phyloP scores from a whole-genome alignment of 768 basidiomycete species.

The Termitomyces sp. region DNA sequence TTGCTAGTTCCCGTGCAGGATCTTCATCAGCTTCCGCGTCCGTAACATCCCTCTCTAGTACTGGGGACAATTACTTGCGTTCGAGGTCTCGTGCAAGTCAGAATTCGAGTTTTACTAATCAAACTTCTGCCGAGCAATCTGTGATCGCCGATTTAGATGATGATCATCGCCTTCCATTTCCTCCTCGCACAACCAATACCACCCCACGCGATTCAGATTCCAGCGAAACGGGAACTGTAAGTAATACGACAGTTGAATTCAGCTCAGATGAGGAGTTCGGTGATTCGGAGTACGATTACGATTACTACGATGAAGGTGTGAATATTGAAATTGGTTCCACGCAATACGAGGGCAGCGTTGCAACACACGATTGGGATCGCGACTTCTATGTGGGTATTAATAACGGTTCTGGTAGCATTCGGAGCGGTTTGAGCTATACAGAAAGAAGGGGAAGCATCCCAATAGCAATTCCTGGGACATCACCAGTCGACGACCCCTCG shows the following conservation, averaged over 20 bases:
- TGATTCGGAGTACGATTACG: conserved; percentile 32
- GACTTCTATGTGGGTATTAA: conserved; percentile 21
- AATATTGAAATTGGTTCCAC: conserved; percentile 39
- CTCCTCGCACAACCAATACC: conserved; percentile 18
- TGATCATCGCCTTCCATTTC: conserved; percentile 31
- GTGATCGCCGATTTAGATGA: conserved; percentile 36
- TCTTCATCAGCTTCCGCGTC: conserved; percentile 43
- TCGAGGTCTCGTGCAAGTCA: conserved; percentile 26
- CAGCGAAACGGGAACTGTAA: conserved; percentile 22
- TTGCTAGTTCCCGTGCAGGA: conserved; percentile 47
- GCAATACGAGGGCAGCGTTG: conserved; percentile 31
- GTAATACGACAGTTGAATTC: conserved; percentile 32
- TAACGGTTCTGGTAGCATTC: conserved; percentile 22
- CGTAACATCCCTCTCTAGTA: conserved; percentile 38
- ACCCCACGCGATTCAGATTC: conserved; percentile 26
- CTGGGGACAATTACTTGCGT: conserved; percentile 28
- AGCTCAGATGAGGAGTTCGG: conserved; percentile 48
- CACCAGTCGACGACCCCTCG: conserved; percentile 16
- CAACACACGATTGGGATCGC: conserved; percentile 20
- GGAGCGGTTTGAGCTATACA: conserved; percentile 15
- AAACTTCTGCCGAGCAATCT: conserved; percentile 33
- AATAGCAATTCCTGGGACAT: conserved; percentile 51
- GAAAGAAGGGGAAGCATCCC: conserved; percentile 55
- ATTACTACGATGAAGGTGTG: conserved; percentile 32
- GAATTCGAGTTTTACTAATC: conserved; percentile 29